Conservation (phyloP, 306 rosid genomes). For the Dalbergia cultrata region DNA sequence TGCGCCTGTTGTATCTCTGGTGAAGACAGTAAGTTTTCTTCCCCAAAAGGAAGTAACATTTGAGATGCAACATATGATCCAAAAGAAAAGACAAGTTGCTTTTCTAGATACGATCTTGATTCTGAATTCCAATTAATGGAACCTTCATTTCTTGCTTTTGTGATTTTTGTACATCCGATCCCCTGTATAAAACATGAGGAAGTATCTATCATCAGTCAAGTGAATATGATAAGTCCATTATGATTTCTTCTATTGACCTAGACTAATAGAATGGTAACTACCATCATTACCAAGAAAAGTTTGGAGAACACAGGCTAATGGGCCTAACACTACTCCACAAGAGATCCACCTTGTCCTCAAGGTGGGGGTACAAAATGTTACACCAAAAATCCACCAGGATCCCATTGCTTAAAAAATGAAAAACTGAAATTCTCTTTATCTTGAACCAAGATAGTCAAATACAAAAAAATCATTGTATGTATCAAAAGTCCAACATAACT, state of each 20-base stretch:
- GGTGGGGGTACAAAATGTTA: too few relatives aligned
- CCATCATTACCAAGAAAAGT: neutral
- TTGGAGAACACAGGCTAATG: neutral
- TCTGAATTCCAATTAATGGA: constrained; percentile 72
- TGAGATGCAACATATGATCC: constrained; percentile 91
- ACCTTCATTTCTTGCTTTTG: constrained; percentile 77
- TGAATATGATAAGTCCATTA: constrained; percentile 10
- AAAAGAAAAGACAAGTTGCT: constrained; percentile 95
- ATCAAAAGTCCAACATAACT: too few relatives aligned
- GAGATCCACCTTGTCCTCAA: too few relatives aligned
- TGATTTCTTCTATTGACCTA: constrained; percentile 26
- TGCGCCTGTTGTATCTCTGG: constrained; percentile 88
- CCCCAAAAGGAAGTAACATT: constrained; percentile 97
- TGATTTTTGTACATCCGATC: constrained; percentile 95
- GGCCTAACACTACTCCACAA: too few relatives aligned
- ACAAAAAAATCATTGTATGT: too few relatives aligned
- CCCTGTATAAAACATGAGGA: constrained; percentile 65
- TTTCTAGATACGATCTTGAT: constrained; percentile 96
- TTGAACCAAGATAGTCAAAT: too few relatives aligned
- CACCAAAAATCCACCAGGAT: too few relatives aligned
- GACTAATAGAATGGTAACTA: constrained; percentile 28
- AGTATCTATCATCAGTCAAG: constrained; percentile 42
- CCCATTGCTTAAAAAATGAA: too few relatives aligned
- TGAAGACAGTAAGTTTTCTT: constrained; percentile 86
- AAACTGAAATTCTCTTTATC: too few relatives aligned